These are phyloP conservation scores for Posidonia australis DNA, from an alignment of 106 monocot genomes.

Conservation along the genomic window DNA sequence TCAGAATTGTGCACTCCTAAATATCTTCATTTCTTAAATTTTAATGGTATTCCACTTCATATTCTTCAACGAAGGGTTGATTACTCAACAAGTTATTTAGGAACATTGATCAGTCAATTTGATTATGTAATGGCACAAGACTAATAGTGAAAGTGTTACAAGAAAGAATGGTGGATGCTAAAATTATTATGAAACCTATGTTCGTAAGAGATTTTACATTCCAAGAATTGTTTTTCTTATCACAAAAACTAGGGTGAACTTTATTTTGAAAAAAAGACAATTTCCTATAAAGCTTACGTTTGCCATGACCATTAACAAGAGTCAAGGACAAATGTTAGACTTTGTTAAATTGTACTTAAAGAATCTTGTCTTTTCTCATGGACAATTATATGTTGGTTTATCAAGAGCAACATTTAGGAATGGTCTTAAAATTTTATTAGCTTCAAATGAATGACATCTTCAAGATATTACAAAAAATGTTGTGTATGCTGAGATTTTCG, in stretches of 20 bases:
- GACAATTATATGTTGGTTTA: slow-evolving; percentile 21
- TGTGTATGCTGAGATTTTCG: slow-evolving; percentile 11
- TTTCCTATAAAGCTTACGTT: slow-evolving; percentile 16
- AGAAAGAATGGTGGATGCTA: background rate
- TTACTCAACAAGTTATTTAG: slow-evolving; percentile 11
- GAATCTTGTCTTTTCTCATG: slow-evolving; percentile 15
- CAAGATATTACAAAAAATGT: slow-evolving; percentile 13
- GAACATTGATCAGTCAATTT: slow-evolving; percentile 11
- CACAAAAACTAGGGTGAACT: background rate
- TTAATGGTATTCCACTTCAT: slow-evolving; percentile 14
- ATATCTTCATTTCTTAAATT: too few relatives aligned
- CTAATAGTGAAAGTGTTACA: background rate
- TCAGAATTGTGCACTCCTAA: slow-evolving; percentile 2
- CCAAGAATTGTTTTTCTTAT: too few relatives aligned
- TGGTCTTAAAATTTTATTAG: slow-evolving; percentile 15
- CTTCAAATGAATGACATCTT: background rate
- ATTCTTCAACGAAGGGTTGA: slow-evolving; percentile 12
- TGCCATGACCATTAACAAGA: too few relatives aligned
- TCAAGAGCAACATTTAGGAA: slow-evolving; percentile 13
- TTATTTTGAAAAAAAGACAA: slow-evolving; percentile 13
- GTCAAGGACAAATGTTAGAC: slow-evolving; percentile 9
- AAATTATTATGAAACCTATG: too few relatives aligned
- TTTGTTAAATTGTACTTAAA: slow-evolving; percentile 10
- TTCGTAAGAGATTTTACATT: slow-evolving; percentile 6
- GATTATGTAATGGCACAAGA: slow-evolving; percentile 20